A percentile compares a stretch with the other conserved stretches of the same genome.
Evolutionary conservation across 2,329 filamentous ascomycete species (phyloP).

Genomic region (Phialemoniopsis sp.): DNA sequence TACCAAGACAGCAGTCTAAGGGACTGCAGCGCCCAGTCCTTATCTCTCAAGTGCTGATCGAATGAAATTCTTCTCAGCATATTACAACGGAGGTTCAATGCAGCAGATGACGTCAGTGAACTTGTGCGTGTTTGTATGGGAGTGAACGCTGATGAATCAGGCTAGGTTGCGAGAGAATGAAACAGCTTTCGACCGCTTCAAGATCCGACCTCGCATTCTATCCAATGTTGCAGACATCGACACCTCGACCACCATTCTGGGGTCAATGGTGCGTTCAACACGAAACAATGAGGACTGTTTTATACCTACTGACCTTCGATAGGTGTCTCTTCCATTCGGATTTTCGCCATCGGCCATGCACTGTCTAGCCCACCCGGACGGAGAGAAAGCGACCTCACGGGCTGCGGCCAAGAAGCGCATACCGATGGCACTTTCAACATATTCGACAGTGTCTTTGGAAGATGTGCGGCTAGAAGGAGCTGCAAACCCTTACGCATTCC

Average conservation of each 20-base stretch:
- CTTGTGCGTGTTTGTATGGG: too few relatives aligned
- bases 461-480: conserved; percentile 35
- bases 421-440: conserved; percentile 43
- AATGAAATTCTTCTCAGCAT: too few relatives aligned
- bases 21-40: too few relatives aligned
- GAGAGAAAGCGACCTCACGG: conserved; percentile 41
- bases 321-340: conserved; percentile 43
- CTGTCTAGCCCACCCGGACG: conserved; percentile 45
- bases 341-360: conserved; percentile 51
- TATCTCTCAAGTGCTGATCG: too few relatives aligned
- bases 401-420: conserved; percentile 37
- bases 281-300: too few relatives aligned
- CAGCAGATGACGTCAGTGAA: too few relatives aligned
- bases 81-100: too few relatives aligned
- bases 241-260: conserved; percentile 37
- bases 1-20: too few relatives aligned
- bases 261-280: conserved; percentile 19
- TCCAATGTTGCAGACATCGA: conserved; percentile 30
- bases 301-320: too few relatives aligned
- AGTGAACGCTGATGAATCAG: too few relatives aligned
- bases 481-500: conserved; percentile 44
- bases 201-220: conserved; percentile 41
- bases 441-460: conserved; percentile 37
- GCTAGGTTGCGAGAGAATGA: conserved; percentile 48
- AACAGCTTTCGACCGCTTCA: conserved; percentile 44